A percentile compares a stretch with the other conserved stretches of the same genome.
Evolutionary conservation across 768 basidiomycete genomes (phyloP).

Genomic region (Lanmaoa pseudosensibilis): DNA sequence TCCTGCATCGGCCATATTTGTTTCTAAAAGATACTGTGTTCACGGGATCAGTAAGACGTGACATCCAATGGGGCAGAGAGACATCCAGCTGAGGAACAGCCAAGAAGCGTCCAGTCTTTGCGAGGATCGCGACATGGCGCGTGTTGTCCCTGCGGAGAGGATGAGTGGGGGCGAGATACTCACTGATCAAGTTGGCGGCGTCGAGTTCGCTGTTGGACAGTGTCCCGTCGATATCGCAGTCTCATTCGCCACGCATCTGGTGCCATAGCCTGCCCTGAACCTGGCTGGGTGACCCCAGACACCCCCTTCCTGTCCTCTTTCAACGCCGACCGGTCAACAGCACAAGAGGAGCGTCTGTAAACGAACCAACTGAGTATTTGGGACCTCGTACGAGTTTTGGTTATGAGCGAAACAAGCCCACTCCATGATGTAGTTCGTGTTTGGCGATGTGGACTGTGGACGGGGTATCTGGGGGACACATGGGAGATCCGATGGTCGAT

Average conservation of each 20-base stretch:
- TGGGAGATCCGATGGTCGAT: not conserved
- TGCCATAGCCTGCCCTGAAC: slow-evolving; percentile 32
- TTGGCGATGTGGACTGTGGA: not conserved
- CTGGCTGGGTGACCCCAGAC: slow-evolving; percentile 16
- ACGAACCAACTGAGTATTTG: too few species aligned
- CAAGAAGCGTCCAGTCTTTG: not conserved
- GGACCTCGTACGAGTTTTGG: not conserved
- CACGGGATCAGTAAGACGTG: slow-evolving; percentile 29
- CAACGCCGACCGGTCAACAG: too few species aligned
- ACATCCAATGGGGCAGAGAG: slow-evolving; percentile 41
- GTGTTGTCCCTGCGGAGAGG: not conserved
- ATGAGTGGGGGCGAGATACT: slow-evolving; percentile 25
- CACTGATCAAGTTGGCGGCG: slow-evolving; percentile 35
- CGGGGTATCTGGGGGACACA: slow-evolving; percentile 21
- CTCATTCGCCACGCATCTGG: not conserved
- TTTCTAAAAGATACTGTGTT: slow-evolving; percentile 25
- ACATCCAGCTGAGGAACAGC: slow-evolving; percentile 48
- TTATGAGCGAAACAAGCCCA: not conserved
- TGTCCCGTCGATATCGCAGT: slow-evolving; percentile 7
- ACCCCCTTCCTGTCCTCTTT: slow-evolving; percentile 19
- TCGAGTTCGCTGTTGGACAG: slow-evolving; percentile 19
- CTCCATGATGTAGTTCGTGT: not conserved
- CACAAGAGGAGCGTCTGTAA: not conserved
- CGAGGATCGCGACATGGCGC: not conserved
- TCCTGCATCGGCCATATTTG: slow-evolving; percentile 82